Evolutionary conservation across 257 asterid species (phyloP).

Genomic region (Paraleonurus japonicus): DNA sequence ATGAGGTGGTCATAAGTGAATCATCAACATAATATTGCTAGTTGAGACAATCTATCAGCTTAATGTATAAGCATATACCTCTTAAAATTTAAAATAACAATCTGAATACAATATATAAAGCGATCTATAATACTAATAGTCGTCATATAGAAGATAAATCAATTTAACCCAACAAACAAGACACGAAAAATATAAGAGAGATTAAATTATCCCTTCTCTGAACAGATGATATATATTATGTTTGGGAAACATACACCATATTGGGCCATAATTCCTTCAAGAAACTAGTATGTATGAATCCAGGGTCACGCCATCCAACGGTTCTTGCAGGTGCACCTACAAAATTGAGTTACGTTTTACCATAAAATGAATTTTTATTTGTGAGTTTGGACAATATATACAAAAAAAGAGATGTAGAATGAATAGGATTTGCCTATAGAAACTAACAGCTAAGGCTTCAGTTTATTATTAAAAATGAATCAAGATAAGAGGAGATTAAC

Average conservation of each 20-base stretch:
- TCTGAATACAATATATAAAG: background rate
- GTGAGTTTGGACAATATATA: background rate
- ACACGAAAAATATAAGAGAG: background rate
- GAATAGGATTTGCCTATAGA: background rate
- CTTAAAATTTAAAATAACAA: background rate
- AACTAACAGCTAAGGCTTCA: background rate
- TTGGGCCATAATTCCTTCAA: conserved; percentile 48
- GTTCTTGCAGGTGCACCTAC: conserved; percentile 71
- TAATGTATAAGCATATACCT: background rate
- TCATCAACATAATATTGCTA: background rate
- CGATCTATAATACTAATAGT: background rate
- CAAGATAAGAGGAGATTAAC: conserved; percentile 23
- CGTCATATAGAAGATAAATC: background rate
- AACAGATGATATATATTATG: background rate
- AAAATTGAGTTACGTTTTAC: conserved; percentile 5
- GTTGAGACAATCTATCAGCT: background rate
- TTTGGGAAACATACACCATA: conserved; percentile 29
- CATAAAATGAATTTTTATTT: background rate
- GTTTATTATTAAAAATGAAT: conserved; percentile 1
- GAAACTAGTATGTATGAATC: conserved; percentile 47
- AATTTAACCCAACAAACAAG: background rate
- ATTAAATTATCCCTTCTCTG: background rate
- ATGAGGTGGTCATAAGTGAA: background rate
- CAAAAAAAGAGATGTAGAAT: background rate
- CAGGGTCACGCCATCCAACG: conserved; percentile 57